Evolutionary conservation across 495 filamentous ascomycete genomes (phyloP), one percentile per base, ranked within the genome.

Genomic region (Aspergillus nanangensis): DNA sequence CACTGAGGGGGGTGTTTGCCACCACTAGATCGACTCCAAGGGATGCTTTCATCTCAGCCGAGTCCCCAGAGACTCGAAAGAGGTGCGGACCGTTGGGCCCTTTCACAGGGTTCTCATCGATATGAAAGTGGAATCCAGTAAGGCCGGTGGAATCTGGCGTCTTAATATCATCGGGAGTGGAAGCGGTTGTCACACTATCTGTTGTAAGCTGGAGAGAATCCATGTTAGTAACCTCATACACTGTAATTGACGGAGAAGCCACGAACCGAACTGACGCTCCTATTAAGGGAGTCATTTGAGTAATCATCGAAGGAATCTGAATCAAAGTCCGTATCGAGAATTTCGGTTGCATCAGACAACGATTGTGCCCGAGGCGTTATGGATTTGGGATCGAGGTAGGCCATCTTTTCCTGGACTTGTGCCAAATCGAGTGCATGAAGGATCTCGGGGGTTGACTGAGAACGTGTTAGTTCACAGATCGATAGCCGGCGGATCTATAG

Each of bases 41-140:
- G 9, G 65, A 58, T 10, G 69, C 38, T 66, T 38, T 42, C n/a
- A 24, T 72, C 33, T 56, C 21, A 52, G 40, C 24, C 0, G 49
- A 56, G 13, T 51, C 51, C 20, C 36, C 50, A 9, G 68, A 71
- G 24, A 69, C 72, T 45, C 88, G 78, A 67, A 96, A 96, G n/a
- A 96, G 73, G 69, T 95, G 91, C 3, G 90, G 91, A 4, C 91
- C 90, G 50, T 71, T 75, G 5, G 90, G 90, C 18, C 90, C 90
- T 27, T 61, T 57, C 38, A 67, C 53, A 22, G 57, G 38, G 38
- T 63, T 61, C 1, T 65, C 54, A 51, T 63, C 57, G 22, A 70
- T 52, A 9, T 74, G 69, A 37, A 82, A 81, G 38, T 74, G 57
- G 56, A 77, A 76, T 19, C 36, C 35, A 5, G 48, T 49, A 7